Conservation (phyloP, 805 yeast genomes). For the Metschnikowia peoriensis region DNA sequence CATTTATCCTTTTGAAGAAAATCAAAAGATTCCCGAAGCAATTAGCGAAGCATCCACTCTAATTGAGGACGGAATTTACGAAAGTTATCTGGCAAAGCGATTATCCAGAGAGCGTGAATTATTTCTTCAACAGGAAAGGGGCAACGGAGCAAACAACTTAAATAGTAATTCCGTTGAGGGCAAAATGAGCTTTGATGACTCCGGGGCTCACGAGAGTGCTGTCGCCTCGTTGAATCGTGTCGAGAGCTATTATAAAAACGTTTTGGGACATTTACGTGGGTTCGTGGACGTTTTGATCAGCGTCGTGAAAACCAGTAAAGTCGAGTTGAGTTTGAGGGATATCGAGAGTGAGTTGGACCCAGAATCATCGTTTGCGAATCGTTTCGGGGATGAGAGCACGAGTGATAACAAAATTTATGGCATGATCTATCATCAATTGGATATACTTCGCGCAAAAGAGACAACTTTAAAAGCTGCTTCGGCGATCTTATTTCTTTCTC, state of each 20-base stretch:
- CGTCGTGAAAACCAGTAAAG: conserved; percentile 53
- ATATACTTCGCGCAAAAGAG: conserved; percentile 60
- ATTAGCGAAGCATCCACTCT: conserved; percentile 77
- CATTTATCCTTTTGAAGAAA: conserved; percentile 51
- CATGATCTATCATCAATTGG: conserved; percentile 44
- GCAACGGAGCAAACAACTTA: conserved; percentile 28
- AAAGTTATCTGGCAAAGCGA: conserved; percentile 67
- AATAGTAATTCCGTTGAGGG: conserved; percentile 26
- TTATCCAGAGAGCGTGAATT: conserved; percentile 68
- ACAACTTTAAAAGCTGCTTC: conserved; percentile 57
- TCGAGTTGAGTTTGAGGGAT: conserved; percentile 34
- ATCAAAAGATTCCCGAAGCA: conserved; percentile 57
- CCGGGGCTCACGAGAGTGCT: conserved; percentile 26
- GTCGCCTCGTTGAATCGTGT: conserved; percentile 50
- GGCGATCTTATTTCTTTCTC: conserved; percentile 49
- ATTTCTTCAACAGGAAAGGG: conserved; percentile 74
- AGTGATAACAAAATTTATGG: conserved; percentile 9
- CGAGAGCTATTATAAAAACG: conserved; percentile 54
- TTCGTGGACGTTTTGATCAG: conserved; percentile 63
- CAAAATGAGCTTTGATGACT: conserved; percentile 18
- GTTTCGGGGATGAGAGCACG: conserved; percentile 12
- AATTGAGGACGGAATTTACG: conserved; percentile 57
- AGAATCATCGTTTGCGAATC: conserved; percentile 25
- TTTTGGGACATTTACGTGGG: conserved; percentile 58
- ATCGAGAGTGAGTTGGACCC: conserved; percentile 38